Percentiles rank a stretch among this genome's conserved stretches.
phyloP scores from a whole-genome alignment of 352 stramenopile genomes.

The Globisporangium solare region DNA sequence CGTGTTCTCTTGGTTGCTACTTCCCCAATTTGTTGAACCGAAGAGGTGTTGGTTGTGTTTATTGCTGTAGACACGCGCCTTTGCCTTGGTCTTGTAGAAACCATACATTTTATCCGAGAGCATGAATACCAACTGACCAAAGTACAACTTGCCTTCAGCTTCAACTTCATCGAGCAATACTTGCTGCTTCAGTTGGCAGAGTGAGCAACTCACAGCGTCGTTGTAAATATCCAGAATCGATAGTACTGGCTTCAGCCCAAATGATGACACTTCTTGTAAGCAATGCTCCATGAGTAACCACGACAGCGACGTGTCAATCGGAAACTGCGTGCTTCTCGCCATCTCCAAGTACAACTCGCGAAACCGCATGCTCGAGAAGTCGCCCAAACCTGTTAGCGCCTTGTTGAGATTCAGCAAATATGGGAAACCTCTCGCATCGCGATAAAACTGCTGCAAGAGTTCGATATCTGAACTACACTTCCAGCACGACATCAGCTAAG shows the following conservation, averaged over 20 bases:
- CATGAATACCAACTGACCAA: constrained; percentile 75
- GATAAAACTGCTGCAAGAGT: constrained; percentile 50
- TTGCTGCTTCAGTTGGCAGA: constrained; percentile 55
- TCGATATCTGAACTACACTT: constrained; percentile 52
- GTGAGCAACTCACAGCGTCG: constrained; percentile 48
- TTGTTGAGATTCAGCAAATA: constrained; percentile 50
- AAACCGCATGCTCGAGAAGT: constrained; percentile 78
- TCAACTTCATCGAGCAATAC: constrained; percentile 81
- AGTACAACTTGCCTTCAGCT: constrained; percentile 75
- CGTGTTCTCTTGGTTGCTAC: too few species aligned
- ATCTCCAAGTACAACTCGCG: constrained; percentile 80
- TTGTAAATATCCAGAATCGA: constrained; percentile 85
- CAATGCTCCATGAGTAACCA: constrained; percentile 76
- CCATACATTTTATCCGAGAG: constrained; percentile 58
- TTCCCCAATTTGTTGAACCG: neutral
- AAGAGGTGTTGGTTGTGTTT: neutral
- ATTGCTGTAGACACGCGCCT: too few species aligned
- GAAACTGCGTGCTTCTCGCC: constrained; percentile 64
- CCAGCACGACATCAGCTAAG: neutral
- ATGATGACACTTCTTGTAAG: constrained; percentile 20
- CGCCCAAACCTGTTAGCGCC: constrained; percentile 40
- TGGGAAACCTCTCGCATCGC: constrained; percentile 35
- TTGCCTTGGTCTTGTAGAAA: constrained; percentile 43
- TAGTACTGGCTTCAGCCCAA: constrained; percentile 31
- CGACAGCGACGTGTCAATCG: constrained; percentile 74